Evolutionary conservation across 768 basidiomycete genomes (phyloP), one percentile per base, ranked within the genome.

Genomic region (Porpolomopsis calyptriformis): DNA sequence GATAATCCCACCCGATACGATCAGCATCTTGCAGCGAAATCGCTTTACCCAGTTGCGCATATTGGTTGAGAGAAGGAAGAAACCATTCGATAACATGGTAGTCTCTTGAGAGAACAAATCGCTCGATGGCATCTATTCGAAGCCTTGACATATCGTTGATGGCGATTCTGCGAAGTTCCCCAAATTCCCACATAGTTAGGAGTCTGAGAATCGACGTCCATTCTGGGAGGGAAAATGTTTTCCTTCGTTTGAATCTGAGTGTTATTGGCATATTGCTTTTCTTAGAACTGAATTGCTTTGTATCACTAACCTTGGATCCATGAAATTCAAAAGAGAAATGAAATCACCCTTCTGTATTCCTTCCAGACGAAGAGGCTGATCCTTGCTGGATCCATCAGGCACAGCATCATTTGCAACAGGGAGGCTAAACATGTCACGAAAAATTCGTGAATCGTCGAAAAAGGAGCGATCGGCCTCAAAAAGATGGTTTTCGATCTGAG

Each of bases 391-490:
- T 8, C 48, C 48, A 26, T 49, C 48, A 18, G 35, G 23, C 14
- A 8, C 6, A 6, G 19, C 41, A 5, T 49, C 49, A 2, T 52
- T 47, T 14, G 40, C 45, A 6, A 54, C 49, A 7, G 62, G 65
- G 4, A 67, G 50, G 6, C 53, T 47, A 46, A 70, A 65, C 54
- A 65, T 60, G 7, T 62, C 46, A 8, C 51, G 51, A 50, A 70
- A 67, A 39, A 39, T 12, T 18, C 16, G 38, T 5, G 38, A 39
- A 2, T 67, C 57, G 3, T 59, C 56, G 0, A 67, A 69, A 38
- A 58, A 56, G 12, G 55, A 53, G 6, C 59, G 57, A 14, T 65
- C 67, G 9, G 69, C 53, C 42, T 65, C 64, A 58, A 68, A 71
- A 16, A 66, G 48, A 11, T 52, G 53, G 35, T 61, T 57, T 40